Conservation (phyloP, 2,329 filamentous ascomycete genomes). For the Berkeleyomyces basicola region DNA sequence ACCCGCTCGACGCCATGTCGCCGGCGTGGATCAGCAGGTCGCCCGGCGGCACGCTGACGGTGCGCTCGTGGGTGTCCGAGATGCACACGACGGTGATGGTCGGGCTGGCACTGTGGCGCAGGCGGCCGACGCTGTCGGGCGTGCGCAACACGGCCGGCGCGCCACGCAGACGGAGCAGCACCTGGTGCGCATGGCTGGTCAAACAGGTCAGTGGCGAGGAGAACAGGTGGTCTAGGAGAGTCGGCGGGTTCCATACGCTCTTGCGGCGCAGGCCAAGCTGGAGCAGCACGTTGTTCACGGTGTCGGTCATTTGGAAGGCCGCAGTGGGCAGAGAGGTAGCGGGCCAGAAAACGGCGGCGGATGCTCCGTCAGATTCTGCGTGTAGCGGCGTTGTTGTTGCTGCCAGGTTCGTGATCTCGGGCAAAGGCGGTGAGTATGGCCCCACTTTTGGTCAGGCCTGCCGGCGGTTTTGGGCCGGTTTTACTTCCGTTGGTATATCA, state of each 20-base stretch:
- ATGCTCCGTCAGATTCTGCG: not conserved
- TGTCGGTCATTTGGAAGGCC: slow-evolving; percentile 1
- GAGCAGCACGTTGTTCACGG: slow-evolving; percentile 21
- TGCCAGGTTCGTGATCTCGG: not conserved
- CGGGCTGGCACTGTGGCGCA: slow-evolving; percentile 34
- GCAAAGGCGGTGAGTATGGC: not conserved
- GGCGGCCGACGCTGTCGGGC: slow-evolving; percentile 20
- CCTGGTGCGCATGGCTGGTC: slow-evolving; percentile 43
- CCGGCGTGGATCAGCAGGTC: slow-evolving; percentile 84
- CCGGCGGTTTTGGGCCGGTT: not conserved
- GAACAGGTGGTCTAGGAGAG: slow-evolving; percentile 45
- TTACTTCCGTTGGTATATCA: not conserved
- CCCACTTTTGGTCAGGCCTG: not conserved
- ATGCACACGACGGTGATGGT: slow-evolving; percentile 69
- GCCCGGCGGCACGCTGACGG: slow-evolving; percentile 48
- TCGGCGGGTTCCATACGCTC: slow-evolving; percentile 32
- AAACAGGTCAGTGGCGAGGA: slow-evolving; percentile 51
- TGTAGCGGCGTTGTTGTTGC: not conserved
- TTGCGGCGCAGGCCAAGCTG: slow-evolving; percentile 31
- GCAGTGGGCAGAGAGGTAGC: not conserved
- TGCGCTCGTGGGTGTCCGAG: slow-evolving; percentile 68
- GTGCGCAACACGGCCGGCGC: slow-evolving; percentile 24
- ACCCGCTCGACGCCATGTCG: slow-evolving; percentile 74
- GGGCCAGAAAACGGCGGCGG: not conserved
- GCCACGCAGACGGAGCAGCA: slow-evolving; percentile 52